Evolutionary conservation across 768 basidiomycete species (phyloP), one percentile per base, ranked within the genome.

Genomic region (Hericium coralloides): DNA sequence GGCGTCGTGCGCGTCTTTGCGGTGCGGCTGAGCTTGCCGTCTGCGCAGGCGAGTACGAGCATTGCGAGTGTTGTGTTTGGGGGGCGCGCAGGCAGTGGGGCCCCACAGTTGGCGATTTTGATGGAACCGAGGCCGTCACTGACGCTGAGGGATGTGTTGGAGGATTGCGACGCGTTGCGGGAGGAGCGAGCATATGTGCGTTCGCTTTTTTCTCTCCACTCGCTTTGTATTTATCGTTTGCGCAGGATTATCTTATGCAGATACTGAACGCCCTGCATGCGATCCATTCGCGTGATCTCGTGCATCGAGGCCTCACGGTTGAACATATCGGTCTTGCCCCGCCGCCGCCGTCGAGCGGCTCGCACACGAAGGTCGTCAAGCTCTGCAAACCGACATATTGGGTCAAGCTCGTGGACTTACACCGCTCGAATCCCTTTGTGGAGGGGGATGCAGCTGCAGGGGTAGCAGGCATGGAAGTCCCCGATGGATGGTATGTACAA

Each of bases 401-500:
- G 60, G 82, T 83, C 5, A 79, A 79, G 0, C 74, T 98, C 36
- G 73, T 85, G 23, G 92, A 95, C 66, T 72, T 94, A 36, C 87
- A 95, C 64, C 77, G 84, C 17, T 95, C 94, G 2, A 92, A 97
- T 63, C 81, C 85, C 0, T 91, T 95, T 61, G 79, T 79, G 3
- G 58, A 56, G 64, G 72, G 12, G 62, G 70, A 31, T 31, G 31
- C 31, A 9, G 31, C 31, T 6, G 31, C 31, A 6, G 31, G 31
- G 2, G 31, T 31, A 8, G 31, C 7, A 31, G 31, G 31, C 8
- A 9, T 31, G 31, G 31, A 31, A 31, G 64, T 72, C 12, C 73
- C 77, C 47, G 68, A 77, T 70, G 62, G 74, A 70, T 70, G 87
- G 87, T 71, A 66, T 70, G 43, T 45, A 45, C n/a, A 20, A 64